Evolutionary conservation across 805 yeast species (phyloP).

Genomic region (Myxozyma geophila): DNA sequence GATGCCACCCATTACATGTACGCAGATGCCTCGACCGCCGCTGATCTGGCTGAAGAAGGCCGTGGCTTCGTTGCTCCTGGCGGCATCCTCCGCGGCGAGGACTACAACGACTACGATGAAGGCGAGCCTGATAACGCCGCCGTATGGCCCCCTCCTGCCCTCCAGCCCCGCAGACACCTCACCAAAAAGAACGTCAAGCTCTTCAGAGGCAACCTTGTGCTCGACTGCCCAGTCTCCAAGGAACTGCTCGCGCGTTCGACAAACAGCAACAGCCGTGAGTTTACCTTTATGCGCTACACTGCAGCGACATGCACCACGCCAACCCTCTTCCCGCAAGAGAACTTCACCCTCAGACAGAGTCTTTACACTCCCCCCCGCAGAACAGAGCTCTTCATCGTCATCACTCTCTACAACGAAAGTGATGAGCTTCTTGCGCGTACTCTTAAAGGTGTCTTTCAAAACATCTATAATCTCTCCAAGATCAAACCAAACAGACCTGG

Average conservation of each 20-base stretch:
- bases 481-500: conserved; percentile 59
- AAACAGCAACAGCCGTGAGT: conserved; percentile 61
- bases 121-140: not conserved
- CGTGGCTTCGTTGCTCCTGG: conserved; percentile 7
- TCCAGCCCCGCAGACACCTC: conserved; percentile 44
- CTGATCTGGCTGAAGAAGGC: conserved; percentile 7
- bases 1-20: not conserved
- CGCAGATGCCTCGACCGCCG: conserved; percentile 4
- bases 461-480: conserved; percentile 74
- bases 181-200: conserved; percentile 55
- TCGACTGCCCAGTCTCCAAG: conserved; percentile 88
- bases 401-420: conserved; percentile 90
- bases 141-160: conserved; percentile 39
- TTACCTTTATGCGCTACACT: conserved; percentile 86
- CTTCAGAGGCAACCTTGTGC: conserved; percentile 76
- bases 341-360: conserved; percentile 78
- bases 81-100: conserved; percentile 12
- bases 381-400: conserved; percentile 83
- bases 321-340: conserved; percentile 59
- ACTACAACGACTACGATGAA: conserved; percentile 29
- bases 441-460: conserved; percentile 86
- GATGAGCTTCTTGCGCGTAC: conserved; percentile 83
- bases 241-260: conserved; percentile 53
- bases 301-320: conserved; percentile 91
- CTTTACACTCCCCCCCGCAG: conserved; percentile 70